phyloP scores from a whole-genome alignment of 176 grass and related monocot species.

The Pontederia crassipes region DNA sequence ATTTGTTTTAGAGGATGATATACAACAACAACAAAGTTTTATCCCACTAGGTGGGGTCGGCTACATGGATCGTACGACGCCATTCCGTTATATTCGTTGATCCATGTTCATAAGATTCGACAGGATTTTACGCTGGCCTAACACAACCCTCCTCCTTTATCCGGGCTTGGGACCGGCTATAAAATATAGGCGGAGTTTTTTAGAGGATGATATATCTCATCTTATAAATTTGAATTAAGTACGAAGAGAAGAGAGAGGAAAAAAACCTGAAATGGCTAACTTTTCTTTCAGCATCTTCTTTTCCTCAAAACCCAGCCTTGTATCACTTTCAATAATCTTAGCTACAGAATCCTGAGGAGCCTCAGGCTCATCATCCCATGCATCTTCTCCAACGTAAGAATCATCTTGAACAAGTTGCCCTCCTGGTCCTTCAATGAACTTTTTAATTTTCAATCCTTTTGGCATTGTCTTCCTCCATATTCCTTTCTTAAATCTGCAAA shows the following conservation, averaged over 20 bases:
- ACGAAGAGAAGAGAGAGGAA: not conserved
- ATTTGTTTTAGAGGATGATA: too few relatives aligned
- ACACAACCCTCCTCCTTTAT: too few relatives aligned
- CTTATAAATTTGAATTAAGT: not conserved
- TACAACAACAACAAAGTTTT: too few relatives aligned
- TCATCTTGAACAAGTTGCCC: slow-evolving; percentile 23
- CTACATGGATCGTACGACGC: too few relatives aligned
- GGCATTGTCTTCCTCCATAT: slow-evolving; percentile 32
- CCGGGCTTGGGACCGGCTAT: too few relatives aligned
- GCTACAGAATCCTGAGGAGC: slow-evolving; percentile 3
- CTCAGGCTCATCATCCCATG: slow-evolving; percentile 22
- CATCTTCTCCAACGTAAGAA: slow-evolving; percentile 33
- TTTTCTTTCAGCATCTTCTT: slow-evolving; percentile 17
- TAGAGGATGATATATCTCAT: too few relatives aligned
- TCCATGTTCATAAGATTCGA: too few relatives aligned
- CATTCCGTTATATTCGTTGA: too few relatives aligned
- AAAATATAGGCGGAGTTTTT: too few relatives aligned
- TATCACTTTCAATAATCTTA: slow-evolving; percentile 19
- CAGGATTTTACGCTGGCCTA: too few relatives aligned
- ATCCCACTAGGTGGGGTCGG: too few relatives aligned
- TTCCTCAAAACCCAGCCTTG: slow-evolving; percentile 19
- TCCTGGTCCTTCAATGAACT: slow-evolving; percentile 25
- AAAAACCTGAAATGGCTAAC: slow-evolving; percentile 7
- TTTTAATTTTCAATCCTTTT: slow-evolving; percentile 31
- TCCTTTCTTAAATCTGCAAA: slow-evolving; percentile 24